Evolutionary conservation across 2,329 filamentous ascomycete species (phyloP), one percentile per base, ranked within the genome.

Genomic region (Thelonectria rubi): DNA sequence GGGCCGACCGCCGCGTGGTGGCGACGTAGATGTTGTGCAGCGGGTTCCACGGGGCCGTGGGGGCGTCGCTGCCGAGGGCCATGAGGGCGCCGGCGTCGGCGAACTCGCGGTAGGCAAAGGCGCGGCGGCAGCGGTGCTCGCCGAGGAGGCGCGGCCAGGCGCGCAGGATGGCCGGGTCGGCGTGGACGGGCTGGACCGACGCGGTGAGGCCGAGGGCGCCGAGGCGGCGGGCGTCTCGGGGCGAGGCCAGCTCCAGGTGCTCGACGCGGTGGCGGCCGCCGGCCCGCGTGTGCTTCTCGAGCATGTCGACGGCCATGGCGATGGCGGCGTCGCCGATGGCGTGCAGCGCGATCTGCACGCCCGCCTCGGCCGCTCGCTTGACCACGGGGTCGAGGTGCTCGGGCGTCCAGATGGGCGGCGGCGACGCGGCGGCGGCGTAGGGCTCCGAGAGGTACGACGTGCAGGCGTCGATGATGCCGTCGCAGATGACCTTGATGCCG

Each of bases 381-480:
- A 89, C 82, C 0, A 88, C 83, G 0, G 85, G 82, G 6, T 75
- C 78, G 3, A 89, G 78, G 72, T 84, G 80, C 26, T 79, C 79
- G 2, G 74, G 71, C 0, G 80, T 79, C 86, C 86, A 89, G 52
- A 88, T 79, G 0, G 85, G 81, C 2, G 82, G 80, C 1, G 65
- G 64, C 48, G 80, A 77, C 2, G 77, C 74, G 14, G 77, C 74
- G 2, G 75, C 78, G 53, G 82, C 74, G 69, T 89, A 89, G 0
- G 87, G 86, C 65, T 87, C 80, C 6, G 79, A 75, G 7, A 89
- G 77, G 0, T 81, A 84, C 0, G 87, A 86, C 1, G 87, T 89
- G 73, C 86, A 89, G 0, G 84, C 84, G 65, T 89, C 87, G 50
- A 89, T 79, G 47, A 88, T 85, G 11, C 87, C 87, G 65, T 89